Conservation (phyloP, 1,139 yeast species). For the Kurtzmaniella quercitrusa region DNA sequence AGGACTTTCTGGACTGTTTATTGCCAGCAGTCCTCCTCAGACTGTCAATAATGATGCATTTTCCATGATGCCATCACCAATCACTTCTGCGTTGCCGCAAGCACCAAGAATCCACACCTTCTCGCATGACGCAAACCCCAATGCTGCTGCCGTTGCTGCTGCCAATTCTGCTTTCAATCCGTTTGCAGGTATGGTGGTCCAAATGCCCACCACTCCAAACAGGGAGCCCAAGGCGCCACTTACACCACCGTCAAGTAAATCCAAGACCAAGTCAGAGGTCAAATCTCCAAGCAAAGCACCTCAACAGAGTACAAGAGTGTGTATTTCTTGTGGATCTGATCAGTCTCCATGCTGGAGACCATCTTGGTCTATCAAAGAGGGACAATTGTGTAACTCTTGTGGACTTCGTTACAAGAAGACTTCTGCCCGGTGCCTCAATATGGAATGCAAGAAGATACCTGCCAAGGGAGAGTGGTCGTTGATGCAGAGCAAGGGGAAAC, state of each 20-base stretch:
- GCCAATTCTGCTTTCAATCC: constrained; percentile 9
- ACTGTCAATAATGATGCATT: not conserved
- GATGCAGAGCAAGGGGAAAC: constrained; percentile 69
- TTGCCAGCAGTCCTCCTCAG: not conserved
- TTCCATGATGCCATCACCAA: constrained; percentile 1
- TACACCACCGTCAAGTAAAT: constrained; percentile 39
- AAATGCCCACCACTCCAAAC: constrained; percentile 13
- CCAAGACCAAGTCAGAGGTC: constrained; percentile 26
- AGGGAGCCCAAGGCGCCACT: constrained; percentile 34
- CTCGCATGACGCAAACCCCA: constrained; percentile 9
- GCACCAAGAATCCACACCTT: constrained; percentile 4
- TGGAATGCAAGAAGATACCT: constrained; percentile 79
- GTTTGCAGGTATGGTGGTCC: constrained; percentile 9
- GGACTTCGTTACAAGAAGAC: constrained; percentile 94
- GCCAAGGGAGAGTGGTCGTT: constrained; percentile 94
- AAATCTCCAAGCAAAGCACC: constrained; percentile 26
- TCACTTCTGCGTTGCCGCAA: constrained; percentile 2
- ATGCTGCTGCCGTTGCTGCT: not conserved
- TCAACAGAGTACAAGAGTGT: constrained; percentile 45
- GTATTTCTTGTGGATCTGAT: constrained; percentile 87
- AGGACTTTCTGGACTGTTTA: not conserved
- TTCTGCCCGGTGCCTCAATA: constrained; percentile 79
- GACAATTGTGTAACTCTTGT: constrained; percentile 94
- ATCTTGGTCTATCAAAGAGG: constrained; percentile 83
- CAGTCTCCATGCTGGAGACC: constrained; percentile 99